These are phyloP conservation scores for Aspergillus sclerotiicarbonarius DNA, from an alignment of 495 filamentous ascomycete species.

Conservation along the genomic window DNA sequence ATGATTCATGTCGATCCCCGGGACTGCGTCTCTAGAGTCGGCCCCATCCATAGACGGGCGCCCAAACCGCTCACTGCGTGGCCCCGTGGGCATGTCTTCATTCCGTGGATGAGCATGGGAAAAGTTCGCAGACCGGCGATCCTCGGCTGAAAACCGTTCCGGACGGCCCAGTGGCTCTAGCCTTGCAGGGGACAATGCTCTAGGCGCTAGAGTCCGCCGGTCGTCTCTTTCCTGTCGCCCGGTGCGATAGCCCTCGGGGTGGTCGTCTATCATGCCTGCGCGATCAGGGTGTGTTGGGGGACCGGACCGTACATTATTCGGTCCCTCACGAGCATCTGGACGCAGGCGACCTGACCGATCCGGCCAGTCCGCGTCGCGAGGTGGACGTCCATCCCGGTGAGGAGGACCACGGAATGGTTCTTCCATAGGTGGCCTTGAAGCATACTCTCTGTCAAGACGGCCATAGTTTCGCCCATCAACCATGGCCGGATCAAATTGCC, in stretches of 20 bases:
- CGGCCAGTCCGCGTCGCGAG: slow-evolving; percentile 38
- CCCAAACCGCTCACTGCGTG: slow-evolving; percentile 35
- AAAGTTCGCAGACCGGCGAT: slow-evolving; percentile 31
- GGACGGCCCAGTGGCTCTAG: slow-evolving; percentile 36
- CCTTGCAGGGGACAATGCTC: slow-evolving; percentile 31
- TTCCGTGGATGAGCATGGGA: slow-evolving; percentile 21
- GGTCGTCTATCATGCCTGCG: slow-evolving; percentile 37
- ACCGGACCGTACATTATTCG: slow-evolving; percentile 16
- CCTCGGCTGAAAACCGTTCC: slow-evolving; percentile 37
- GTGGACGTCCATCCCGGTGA: slow-evolving; percentile 34
- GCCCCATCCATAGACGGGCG: slow-evolving; percentile 19
- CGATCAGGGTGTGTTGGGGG: slow-evolving; percentile 33
- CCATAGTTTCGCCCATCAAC: slow-evolving; percentile 31
- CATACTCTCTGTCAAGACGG: slow-evolving; percentile 37
- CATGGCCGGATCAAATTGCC: slow-evolving; percentile 32
- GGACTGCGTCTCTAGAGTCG: slow-evolving; percentile 28
- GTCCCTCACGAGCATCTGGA: slow-evolving; percentile 21
- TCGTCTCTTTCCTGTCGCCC: slow-evolving; percentile 38
- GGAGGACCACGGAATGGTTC: slow-evolving; percentile 43
- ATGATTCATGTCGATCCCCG: slow-evolving; percentile 50
- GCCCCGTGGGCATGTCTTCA: slow-evolving; percentile 41
- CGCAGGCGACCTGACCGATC: slow-evolving; percentile 38
- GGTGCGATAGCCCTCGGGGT: slow-evolving; percentile 32
- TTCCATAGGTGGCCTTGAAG: slow-evolving; percentile 31
- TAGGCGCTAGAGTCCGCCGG: slow-evolving; percentile 26